phyloP scores from a whole-genome alignment of 257 asterid species.

The Scutellaria minor region DNA sequence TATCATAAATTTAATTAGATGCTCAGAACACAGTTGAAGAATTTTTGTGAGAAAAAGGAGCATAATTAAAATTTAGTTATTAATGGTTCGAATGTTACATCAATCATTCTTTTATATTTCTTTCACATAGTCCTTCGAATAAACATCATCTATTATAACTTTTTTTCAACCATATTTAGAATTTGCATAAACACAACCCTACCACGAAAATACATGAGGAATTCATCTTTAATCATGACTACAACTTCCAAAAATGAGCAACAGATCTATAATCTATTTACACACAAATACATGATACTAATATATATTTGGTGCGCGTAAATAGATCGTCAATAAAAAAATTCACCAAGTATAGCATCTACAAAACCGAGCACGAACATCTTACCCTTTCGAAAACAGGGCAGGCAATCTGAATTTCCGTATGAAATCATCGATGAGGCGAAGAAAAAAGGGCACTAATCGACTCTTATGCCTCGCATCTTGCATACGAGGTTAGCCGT shows the following conservation, averaged over 20 bases:
- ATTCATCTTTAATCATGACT: neutral
- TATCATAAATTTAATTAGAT: no score
- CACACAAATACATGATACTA: neutral
- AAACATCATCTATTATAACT: no score
- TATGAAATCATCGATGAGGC: neutral
- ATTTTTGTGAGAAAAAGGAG: no score
- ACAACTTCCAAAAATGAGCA: slow-evolving; percentile 6
- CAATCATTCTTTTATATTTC: neutral
- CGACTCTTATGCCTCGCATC: slow-evolving; percentile 82
- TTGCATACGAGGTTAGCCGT: slow-evolving; percentile 90
- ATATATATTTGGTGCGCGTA: neutral
- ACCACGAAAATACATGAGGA: neutral
- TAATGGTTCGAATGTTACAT: neutral
- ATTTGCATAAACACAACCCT: neutral
- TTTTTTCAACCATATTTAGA: neutral
- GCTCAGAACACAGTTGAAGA: no score
- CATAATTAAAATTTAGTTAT: no score
- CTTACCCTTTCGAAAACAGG: slow-evolving; percentile 3
- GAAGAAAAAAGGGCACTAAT: slow-evolving; percentile 31
- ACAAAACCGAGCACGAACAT: neutral
- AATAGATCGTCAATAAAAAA: neutral
- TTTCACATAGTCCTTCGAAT: no score
- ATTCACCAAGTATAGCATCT: neutral
- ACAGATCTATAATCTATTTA: neutral
- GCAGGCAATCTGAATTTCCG: neutral